Evolutionary conservation across 768 basidiomycete species (phyloP), one percentile per base, ranked within the genome.

Genomic region (Agaricus bisporus): DNA sequence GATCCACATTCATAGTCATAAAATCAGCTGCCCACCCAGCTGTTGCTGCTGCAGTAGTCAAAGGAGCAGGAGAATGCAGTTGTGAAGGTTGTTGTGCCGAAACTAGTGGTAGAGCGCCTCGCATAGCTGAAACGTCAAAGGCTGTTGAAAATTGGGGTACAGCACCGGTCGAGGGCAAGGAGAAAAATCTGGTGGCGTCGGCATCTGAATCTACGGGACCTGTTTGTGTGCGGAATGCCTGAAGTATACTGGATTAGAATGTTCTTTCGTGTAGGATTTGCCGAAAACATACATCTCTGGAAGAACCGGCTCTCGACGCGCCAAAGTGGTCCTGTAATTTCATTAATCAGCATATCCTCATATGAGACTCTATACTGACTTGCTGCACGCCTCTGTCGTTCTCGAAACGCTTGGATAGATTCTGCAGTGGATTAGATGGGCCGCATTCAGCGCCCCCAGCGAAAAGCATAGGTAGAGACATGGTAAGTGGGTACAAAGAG

Each of bases 401-500:
- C 58, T 90, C 88, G 57, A 92, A 85, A 42, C 79, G 76, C 63
- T 93, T 94, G 0, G 87, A 77, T 5, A 95, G 79, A 14, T 77
- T 80, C 62, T 91, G 88, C 15, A 95, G 68, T 10, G 91, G 83
- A 65, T 93, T 95, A 0, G 80, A 79, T 5, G 93, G 91, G 0
- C 93, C 93, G 59, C 92, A 95, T 41, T 92, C 90, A 1, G 88
- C 75, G 39, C 83, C 83, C 43, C 78, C 81, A 18, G 78, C 82
- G 6, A 85, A 77, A 17, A 95, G 84, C 76, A 89, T 79, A 46
- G 90, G 85, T 26, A 94, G 74, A 5, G 90, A 84, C 91, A 93
- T 91, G 25, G 41, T 29, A 55, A 45, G 17, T 43, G 49, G 51
- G 37, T 45, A 57, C 43, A 43, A 32, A 32, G 32, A 32, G 32